Percentiles rank a stretch among this genome's conserved stretches.
phyloP scores from a whole-genome alignment of 225 moss, liverwort and hornwort species.

The Lunularia cruciata region DNA sequence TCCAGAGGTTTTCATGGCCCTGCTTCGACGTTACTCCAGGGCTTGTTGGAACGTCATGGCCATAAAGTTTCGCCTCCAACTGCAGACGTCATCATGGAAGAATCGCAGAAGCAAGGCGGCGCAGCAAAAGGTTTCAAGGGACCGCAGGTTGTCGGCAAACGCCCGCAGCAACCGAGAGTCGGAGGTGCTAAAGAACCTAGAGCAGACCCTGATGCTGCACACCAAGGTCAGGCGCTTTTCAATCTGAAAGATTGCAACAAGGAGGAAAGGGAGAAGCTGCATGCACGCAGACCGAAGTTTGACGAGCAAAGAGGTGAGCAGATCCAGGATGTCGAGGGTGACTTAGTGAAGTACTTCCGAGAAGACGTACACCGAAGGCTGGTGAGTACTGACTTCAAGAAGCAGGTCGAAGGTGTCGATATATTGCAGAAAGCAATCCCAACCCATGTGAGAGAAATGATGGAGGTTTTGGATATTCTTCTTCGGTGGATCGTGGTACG shows the following conservation, averaged over 20 bases:
- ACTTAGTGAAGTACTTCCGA: slow-evolving; percentile 73
- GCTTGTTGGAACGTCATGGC: slow-evolving; percentile 60
- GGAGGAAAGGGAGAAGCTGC: slow-evolving; percentile 49
- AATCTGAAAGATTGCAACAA: slow-evolving; percentile 79
- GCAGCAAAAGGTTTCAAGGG: background rate
- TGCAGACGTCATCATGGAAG: background rate
- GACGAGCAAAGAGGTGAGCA: slow-evolving; percentile 53
- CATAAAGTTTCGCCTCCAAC: background rate
- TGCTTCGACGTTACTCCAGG: slow-evolving; percentile 54
- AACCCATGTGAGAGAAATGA: slow-evolving; percentile 63
- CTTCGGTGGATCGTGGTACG: slow-evolving; percentile 82
- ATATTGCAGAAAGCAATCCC: slow-evolving; percentile 84
- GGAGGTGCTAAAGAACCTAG: background rate
- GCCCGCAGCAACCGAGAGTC: background rate
- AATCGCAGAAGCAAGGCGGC: background rate
- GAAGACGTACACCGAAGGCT: slow-evolving; percentile 85
- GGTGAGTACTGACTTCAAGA: slow-evolving; percentile 84
- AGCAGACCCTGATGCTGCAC: slow-evolving; percentile 53
- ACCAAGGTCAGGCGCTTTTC: slow-evolving; percentile 83
- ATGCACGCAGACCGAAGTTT: slow-evolving; percentile 43
- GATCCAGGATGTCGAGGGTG: slow-evolving; percentile 53
- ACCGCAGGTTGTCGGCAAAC: background rate
- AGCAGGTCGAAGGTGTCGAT: slow-evolving; percentile 90
- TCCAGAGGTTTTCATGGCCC: slow-evolving; percentile 75
- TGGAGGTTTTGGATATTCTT: slow-evolving; percentile 75